These are phyloP conservation scores for Berberis vulgaris DNA, from an alignment of 164 flowering plant genomes.

Conservation along the genomic window DNA sequence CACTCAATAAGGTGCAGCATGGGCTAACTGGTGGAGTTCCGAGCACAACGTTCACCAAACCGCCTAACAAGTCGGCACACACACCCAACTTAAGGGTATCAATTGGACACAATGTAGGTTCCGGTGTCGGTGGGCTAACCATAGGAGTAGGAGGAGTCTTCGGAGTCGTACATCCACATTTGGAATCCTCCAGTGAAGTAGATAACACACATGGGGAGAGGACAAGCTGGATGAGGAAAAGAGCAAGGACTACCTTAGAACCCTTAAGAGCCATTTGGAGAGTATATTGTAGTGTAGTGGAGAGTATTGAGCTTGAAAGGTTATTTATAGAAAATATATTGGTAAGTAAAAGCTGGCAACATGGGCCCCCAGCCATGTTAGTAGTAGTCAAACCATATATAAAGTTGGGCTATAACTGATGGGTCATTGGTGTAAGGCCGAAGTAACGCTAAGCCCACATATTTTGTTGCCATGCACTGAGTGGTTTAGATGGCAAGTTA, in stretches of 20 bases:
- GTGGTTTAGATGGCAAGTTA: too few species aligned
- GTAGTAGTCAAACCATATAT: too few species aligned
- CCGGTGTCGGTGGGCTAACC: neutral
- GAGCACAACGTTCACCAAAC: constrained; percentile 22
- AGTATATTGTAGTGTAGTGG: too few species aligned
- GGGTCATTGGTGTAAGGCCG: too few species aligned
- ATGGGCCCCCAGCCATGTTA: too few species aligned
- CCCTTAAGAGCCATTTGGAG: neutral
- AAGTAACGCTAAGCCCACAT: too few species aligned
- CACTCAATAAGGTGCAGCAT: constrained; percentile 38
- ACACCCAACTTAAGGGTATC: constrained; percentile 61
- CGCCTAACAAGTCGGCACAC: constrained; percentile 50
- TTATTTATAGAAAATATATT: too few species aligned
- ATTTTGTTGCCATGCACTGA: too few species aligned
- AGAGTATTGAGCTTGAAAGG: too few species aligned
- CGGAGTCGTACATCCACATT: neutral
- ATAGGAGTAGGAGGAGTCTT: neutral
- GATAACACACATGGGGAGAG: neutral
- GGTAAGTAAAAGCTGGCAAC: too few species aligned
- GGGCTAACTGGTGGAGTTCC: constrained; percentile 33
- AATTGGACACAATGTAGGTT: constrained; percentile 31
- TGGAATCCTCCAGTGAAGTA: neutral
- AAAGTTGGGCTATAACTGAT: too few species aligned
- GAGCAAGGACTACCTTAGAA: neutral
- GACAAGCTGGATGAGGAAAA: neutral